Percentiles rank a stretch among this genome's conserved stretches.
Evolutionary conservation across 129 eudicot genomes (phyloP).

Genomic region (Chrysanthemum seticuspe): DNA sequence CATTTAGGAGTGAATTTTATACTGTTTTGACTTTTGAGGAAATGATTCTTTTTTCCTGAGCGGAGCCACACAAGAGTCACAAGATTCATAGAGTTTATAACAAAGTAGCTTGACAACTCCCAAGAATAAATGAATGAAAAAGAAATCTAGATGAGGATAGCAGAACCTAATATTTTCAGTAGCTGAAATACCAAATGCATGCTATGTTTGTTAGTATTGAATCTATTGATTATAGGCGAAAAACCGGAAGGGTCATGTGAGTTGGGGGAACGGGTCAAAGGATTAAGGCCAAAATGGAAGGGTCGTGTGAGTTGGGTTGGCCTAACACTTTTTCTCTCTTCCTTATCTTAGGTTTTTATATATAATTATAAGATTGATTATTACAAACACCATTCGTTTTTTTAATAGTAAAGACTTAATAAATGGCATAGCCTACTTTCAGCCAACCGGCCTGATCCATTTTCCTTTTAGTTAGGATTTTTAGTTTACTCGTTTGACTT

Average conservation of each 20-base stretch:
- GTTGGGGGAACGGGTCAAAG: constrained; percentile 8
- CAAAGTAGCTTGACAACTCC: background rate
- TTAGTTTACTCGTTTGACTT: background rate
- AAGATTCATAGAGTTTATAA: background rate
- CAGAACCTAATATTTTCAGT: background rate
- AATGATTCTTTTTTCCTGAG: background rate
- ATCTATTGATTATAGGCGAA: background rate
- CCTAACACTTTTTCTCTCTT: background rate
- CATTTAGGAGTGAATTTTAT: background rate
- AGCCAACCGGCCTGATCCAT: background rate
- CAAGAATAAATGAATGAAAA: background rate
- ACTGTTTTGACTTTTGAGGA: background rate
- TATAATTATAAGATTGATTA: background rate
- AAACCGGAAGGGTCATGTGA: background rate
- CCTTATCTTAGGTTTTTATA: background rate
- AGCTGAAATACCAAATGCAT: too few relatives aligned
- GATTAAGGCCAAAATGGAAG: background rate
- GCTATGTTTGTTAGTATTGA: too few relatives aligned
- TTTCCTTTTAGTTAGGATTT: background rate
- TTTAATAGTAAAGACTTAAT: too few relatives aligned
- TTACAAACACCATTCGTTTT: too few relatives aligned
- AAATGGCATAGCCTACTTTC: background rate
- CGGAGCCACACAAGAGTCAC: background rate
- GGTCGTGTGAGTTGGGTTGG: background rate
- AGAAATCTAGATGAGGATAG: background rate